Base-by-base conservation (phyloP, 192 early-diverging fungal genomes). In the Mortierella hygrophila region DNA sequence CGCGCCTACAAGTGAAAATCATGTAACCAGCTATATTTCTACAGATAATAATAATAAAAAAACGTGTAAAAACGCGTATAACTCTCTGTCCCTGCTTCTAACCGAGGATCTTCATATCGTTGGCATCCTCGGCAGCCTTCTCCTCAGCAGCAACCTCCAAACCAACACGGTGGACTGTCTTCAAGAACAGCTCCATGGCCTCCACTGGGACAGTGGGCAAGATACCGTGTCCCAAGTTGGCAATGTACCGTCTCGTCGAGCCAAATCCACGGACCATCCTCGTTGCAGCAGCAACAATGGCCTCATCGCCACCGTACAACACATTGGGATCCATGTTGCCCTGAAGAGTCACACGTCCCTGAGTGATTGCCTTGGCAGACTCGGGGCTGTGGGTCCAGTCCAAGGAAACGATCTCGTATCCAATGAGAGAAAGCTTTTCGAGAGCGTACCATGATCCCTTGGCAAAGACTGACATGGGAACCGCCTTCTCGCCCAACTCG, bases 191-290 rank as follows among this genome's bases (percentile, higher is more conserved):
- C 35, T 89, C 90, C 73, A 94, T 86, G 23, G 89, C 91, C 82
- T 97, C 95, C 1, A 95, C 95, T 79, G 94, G 92, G 70, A 95
- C 93, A 37, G 90, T 91, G 20, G 97, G 98, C 82, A 97, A 92
- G 93, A 99, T 98, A 18, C 98, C 98, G 88, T 99, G 98, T 40
- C 98, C 98, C 70, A 99, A 88, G 82, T 99, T 99, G 47, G 94
- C 98, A 88, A 99, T 98, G 76, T 98, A 97, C 69, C 91, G 90
- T 42, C 82, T 65, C 55, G 89, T 88, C 41, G 87, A 90, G 46
- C 97, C 96, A 89, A 99, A 98, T 40, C 79, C 92, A 44, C 91
- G 85, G 26, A 98, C 90, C 97, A 99, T 98, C 41, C 88, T 89
- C 74, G 89, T 89, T 9, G 95, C 97, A 32, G 92, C 91, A 40